Evolutionary conservation across 1,284 basidiomycete genomes (phyloP), one percentile per base, ranked within the genome.

Genomic region (Ceratobasidium sp.): DNA sequence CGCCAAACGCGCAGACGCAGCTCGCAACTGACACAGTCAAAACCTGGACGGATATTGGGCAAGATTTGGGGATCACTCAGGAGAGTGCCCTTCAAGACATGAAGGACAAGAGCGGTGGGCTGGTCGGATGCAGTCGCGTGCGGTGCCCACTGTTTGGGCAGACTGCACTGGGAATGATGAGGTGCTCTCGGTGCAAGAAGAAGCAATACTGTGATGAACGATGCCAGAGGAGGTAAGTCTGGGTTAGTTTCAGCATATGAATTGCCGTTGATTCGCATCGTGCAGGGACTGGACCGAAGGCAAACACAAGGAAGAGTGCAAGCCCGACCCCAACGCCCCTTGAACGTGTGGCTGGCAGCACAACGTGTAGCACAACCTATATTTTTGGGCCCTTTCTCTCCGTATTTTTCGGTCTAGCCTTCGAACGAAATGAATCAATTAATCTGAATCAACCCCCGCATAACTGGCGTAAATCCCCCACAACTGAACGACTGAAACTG

Each of bases 161-260:
- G 54, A 71, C 66, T n/a, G 66, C 66, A 0, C 54, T 71, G 2
- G 66, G 66, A 46, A 71, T 71, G 66, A 71, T 71, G 66, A 31
- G 66, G n/a, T 71, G 66, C 41, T 54, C 66, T n/a, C 66, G 66
- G 2, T 71, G 66, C 56, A 71, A 71, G 43, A 71, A 71, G 66
- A 71, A 59, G 41, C 66, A 71, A 27, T 71, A 71, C 29, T 71
- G 66, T 39, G 66, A 71, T 59, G 66, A 71, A 41, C 66, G 66
- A 11, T 71, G 66, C 66, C 66, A 71, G 39, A 58, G 41, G 39
- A 58, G 66, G 66, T 34, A 46, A 46, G 66, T 49, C 16, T 9
- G 39, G 31, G 2, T 11, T 43, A 11, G 22, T 19, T 41, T 11
- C 41, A 24, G 11, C 14, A 46, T 8, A 24, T 48, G 11, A 8